Base-by-base conservation (phyloP, 306 rosid species). In the Pyrus bretschneideri region DNA sequence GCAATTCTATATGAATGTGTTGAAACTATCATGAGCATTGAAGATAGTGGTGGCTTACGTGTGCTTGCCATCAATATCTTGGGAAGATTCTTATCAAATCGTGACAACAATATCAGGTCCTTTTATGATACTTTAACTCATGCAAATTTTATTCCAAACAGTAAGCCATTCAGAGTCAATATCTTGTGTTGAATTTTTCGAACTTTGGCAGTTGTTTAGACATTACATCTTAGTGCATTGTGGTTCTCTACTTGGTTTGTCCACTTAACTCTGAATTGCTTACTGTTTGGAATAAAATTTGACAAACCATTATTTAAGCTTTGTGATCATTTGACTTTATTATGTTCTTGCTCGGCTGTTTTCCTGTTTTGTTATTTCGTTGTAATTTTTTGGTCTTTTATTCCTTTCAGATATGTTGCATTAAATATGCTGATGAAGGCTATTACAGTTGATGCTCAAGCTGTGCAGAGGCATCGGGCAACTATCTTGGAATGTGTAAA, bases 401-500 rank as follows among this genome's bases (percentile, higher is more conserved):
- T 80, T 17, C 74, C 76, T 73, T 72, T 44, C 83, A 95, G 99
- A 80, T 95, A 95, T 61, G 99, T 95, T 80, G 99, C 97, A 40
- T 75, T 95, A 85, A 95, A 92, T 84, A 89, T 95, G 97, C 89
- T 95, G 83, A 95, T 92, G 97, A 92, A 70, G 86, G 99, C 99
- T 75, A 91, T 95, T 73, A 86, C 87, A n/a, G 93, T 87, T 82
- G 99, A 95, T 89, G 83, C 88, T 82, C 97, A 90, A 86, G 97
- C 99, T 60, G 99, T 95, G 72, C 99, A 95, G 87, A 95, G 99
- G 86, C 99, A 95, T 83, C 95, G 99, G 62, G 87, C 91, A 75
- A 95, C 99, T 38, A 95, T 95, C 80, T 81, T 95, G 84, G 99
- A 95, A 86, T 95, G 99, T 77, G 99, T 95, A 2, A 95, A 95